These are phyloP conservation scores for Austroboletus eburneus DNA, from an alignment of 768 basidiomycete species.

Conservation along the genomic window DNA sequence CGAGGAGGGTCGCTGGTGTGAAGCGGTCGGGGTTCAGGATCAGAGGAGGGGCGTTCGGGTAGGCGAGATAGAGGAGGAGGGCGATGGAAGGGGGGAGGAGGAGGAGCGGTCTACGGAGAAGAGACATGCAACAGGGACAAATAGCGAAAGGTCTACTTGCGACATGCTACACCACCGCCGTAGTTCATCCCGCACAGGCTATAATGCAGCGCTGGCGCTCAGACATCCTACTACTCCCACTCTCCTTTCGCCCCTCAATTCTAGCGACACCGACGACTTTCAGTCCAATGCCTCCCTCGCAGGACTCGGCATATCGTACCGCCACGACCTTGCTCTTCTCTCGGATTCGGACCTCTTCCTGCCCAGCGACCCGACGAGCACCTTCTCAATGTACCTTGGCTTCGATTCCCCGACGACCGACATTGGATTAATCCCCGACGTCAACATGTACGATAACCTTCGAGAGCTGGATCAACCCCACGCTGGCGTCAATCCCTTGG, in stretches of 20 bases:
- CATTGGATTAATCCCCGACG: slow-evolving; percentile 28
- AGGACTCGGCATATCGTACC: slow-evolving; percentile 29
- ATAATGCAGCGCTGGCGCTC: slow-evolving; percentile 32
- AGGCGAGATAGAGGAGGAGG: slow-evolving; percentile 48
- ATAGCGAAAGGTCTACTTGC: slow-evolving; percentile 10
- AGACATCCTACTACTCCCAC: slow-evolving; percentile 22
- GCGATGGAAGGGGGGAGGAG: slow-evolving; percentile 38
- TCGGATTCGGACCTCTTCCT: not conserved
- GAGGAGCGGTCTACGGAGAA: slow-evolving; percentile 14
- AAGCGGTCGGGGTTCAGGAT: slow-evolving; percentile 48
- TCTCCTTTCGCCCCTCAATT: slow-evolving; percentile 26
- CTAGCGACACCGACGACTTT: slow-evolving; percentile 18
- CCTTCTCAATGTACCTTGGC: not conserved
- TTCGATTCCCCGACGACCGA: slow-evolving; percentile 11
- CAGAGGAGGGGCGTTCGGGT: slow-evolving; percentile 39
- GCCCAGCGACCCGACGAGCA: not conserved
- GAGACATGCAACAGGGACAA: slow-evolving; percentile 20
- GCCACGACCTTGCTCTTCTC: no score
- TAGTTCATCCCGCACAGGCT: slow-evolving; percentile 18
- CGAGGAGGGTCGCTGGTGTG: slow-evolving; percentile 55
- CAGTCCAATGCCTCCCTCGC: slow-evolving; percentile 32
- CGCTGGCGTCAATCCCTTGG: slow-evolving; percentile 38
- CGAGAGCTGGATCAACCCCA: slow-evolving; percentile 13
- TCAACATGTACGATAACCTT: slow-evolving; percentile 33
- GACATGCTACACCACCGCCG: slow-evolving; percentile 15